Evolutionary conservation across 169 alveolate species (phyloP).

Genomic region (Plasmodium fragile): DNA sequence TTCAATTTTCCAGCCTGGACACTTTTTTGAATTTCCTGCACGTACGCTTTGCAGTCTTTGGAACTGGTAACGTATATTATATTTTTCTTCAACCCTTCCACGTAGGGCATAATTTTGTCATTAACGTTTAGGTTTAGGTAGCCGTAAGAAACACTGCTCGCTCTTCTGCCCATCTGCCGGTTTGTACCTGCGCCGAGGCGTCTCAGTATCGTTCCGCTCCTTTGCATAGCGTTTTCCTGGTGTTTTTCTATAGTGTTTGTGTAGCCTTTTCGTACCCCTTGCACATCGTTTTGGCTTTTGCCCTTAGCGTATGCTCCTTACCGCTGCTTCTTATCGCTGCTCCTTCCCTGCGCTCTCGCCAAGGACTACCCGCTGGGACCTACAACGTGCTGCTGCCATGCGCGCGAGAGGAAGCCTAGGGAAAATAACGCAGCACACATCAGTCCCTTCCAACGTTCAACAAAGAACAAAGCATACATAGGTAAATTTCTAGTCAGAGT

Average conservation of each 20-base stretch:
- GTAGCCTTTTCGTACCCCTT: neutral
- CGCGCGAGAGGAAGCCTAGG: neutral
- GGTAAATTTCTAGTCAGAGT: neutral
- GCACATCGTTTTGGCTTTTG: neutral
- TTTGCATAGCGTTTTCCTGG: neutral
- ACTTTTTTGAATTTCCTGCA: slow-evolving; percentile 19
- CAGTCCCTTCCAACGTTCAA: neutral
- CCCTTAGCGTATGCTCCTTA: neutral
- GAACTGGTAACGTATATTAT: slow-evolving; percentile 32
- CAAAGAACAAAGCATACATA: neutral
- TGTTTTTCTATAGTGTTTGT: no score
- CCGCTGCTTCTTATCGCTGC: neutral
- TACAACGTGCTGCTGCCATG: neutral
- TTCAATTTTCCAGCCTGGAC: neutral
- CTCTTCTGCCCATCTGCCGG: neutral
- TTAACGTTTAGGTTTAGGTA: slow-evolving; percentile 14
- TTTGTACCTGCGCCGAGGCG: neutral
- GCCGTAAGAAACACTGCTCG: slow-evolving; percentile 40
- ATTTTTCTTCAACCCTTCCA: slow-evolving; percentile 30
- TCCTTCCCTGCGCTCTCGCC: neutral
- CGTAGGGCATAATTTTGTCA: slow-evolving; percentile 14
- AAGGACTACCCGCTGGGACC: neutral
- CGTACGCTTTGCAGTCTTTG: slow-evolving; percentile 24
- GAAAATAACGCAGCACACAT: neutral
- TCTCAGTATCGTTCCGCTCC: neutral